These are phyloP conservation scores for Pyrenopolyporus hunteri DNA, from an alignment of 495 filamentous ascomycete species.

Conservation along the genomic window DNA sequence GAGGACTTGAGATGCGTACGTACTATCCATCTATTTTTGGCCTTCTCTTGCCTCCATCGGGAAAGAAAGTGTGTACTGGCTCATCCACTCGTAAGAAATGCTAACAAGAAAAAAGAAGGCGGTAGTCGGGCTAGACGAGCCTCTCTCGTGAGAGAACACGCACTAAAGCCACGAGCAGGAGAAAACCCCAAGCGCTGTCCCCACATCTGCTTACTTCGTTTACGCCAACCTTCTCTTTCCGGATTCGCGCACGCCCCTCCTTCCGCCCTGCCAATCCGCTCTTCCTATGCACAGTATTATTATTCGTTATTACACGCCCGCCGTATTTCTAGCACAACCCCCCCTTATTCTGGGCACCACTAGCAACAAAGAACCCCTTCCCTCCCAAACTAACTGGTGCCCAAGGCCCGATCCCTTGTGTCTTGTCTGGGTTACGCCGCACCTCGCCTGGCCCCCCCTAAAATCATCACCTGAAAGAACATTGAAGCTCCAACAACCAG, in stretches of 20 bases:
- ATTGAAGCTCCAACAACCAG: conserved; percentile 24
- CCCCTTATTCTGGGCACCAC: conserved; percentile 21
- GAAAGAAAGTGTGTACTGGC: too few species aligned
- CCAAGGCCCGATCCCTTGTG: conserved; percentile 32
- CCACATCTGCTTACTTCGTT: conserved; percentile 18
- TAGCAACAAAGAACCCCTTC: conserved; percentile 25
- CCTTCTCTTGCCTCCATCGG: background rate
- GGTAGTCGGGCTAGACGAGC: conserved; percentile 16
- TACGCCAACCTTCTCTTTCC: conserved; percentile 28
- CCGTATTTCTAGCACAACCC: conserved; percentile 20
- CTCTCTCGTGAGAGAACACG: conserved; percentile 18
- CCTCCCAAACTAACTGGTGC: conserved; percentile 28
- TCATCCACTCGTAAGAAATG: background rate
- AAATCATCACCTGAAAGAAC: conserved; percentile 22
- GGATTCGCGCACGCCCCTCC: conserved; percentile 10
- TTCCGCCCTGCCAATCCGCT: too few species aligned
- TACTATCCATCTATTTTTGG: background rate
- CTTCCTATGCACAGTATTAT: background rate
- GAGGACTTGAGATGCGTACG: background rate
- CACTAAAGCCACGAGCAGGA: conserved; percentile 16
- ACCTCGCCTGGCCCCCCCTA: conserved; percentile 22
- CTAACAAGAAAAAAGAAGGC: conserved; percentile 7
- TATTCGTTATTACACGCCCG: conserved; percentile 6
- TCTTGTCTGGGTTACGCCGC: conserved; percentile 32
- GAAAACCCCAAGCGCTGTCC: conserved; percentile 14